Base-by-base conservation (phyloP, 225 moss, liverwort and hornwort genomes). In the Climacium dendroides region DNA sequence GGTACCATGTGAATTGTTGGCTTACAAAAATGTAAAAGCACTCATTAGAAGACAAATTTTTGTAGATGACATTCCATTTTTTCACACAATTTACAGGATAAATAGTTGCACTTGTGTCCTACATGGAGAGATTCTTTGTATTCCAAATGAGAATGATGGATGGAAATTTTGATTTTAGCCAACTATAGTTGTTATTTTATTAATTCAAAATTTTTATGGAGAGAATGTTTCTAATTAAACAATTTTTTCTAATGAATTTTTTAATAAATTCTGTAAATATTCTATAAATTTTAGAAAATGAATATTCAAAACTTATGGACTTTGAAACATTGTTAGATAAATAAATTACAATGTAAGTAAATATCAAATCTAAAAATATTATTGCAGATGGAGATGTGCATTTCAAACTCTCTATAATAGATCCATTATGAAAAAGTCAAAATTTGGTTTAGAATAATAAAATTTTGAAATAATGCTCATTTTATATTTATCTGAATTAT, bases 111-210 rank as follows among this genome's bases (percentile, higher is more conserved):
- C n/a, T n/a, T n/a, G n/a, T n/a, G n/a, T n/a, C n/a, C n/a, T n/a
- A n/a, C n/a, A n/a, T n/a, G n/a, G n/a, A n/a, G n/a, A n/a, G n/a
- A n/a, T n/a, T n/a, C n/a, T n/a, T n/a, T n/a, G n/a, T 32, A 20
- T 11, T 7, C 5, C 0, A 1, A 1, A 20, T 20, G 20, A 50
- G 1, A 4, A 13, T 13, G 20, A 34, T 34, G 8, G 3, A 50
- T 1, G 5, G 5, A 50, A 19, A 74, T 3, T 13, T 43, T 7
- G 3, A 20, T 48, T 48, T 74, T 50, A 74, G 20, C 20, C 7
- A 50, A 4, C 19, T 7, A 12, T 0, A 50, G 20, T 19, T 74
- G 5, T 3, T 50, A 32, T 13, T 74, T 50, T 34, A 50, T 50
- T 1, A 2, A 74, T 74, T 50, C 20, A 74, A 34, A 74, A 12